Base-by-base conservation (phyloP, 257 asterid genomes). In the Misopates orontium region DNA sequence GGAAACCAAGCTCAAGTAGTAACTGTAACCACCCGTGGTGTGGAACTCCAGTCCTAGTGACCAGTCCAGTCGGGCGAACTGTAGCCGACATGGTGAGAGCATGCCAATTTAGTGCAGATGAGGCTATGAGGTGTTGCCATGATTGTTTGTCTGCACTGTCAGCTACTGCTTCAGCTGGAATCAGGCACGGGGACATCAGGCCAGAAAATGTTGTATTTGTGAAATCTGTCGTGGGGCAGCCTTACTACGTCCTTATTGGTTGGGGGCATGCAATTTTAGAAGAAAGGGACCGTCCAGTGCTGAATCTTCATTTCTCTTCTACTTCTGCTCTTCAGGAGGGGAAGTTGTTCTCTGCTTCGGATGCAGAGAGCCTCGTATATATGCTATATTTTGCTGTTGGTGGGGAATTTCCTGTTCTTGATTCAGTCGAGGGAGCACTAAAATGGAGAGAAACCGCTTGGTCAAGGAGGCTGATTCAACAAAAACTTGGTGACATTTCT, bases 251-350 rank as follows among this genome's bases (percentile, higher is more conserved):
- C 62, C 84, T 94, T 45, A 80, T 87, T 44, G 96, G 97, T 45
- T 94, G 99, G 99, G 99, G 99, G 20, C 99, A 86, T 71, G 99
- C 97, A 28, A 81, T 94, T 76, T 76, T 94, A 67, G 99, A 94
- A 74, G 99, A 94, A 66, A 79, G 97, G 70, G 97, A 94, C 42
- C 95, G 97, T 21, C 95, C 99, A 24, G 92, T 84, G 4, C 66
- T 94, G 76, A 90, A 86, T 75, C 95, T 94, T 74, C 99, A 83
- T 76, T 94, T 80, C 77, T 94, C 99, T 32, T 94, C 99, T 0
- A 94, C 99, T 22, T 86, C 87, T 79, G 96, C 96, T 25, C 97
- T 94, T 58, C 97, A 94, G 69, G 97, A 94, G 60, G 99, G 99
- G 57, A 90, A 83, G 62, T 67, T 94, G 64, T 94, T 97, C 73